Evolutionary conservation across 352 stramenopile species (phyloP).

Genomic region (Phytophthora ramorum): DNA sequence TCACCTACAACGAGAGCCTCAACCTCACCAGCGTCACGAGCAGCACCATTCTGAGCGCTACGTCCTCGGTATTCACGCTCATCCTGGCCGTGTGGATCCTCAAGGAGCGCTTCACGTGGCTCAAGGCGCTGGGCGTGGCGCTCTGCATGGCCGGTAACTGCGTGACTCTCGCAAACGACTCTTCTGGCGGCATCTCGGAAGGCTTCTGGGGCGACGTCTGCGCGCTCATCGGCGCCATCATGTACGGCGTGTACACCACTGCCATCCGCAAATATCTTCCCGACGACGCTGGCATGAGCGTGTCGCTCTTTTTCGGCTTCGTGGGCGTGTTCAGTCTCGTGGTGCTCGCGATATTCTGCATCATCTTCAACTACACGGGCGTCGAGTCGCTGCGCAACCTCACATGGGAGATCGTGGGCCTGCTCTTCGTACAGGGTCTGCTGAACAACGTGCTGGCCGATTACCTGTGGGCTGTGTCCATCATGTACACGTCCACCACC

Average conservation of each 20-base stretch:
- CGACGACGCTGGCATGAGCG: conserved; percentile 89
- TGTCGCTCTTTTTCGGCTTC: conserved; percentile 96
- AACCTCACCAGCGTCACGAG: conserved; percentile 94
- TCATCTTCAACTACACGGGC: conserved; percentile 74
- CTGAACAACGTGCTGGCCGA: conserved; percentile 96
- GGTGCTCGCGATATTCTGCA: conserved; percentile 88
- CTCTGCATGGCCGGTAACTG: conserved; percentile 92
- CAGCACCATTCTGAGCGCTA: conserved; percentile 96
- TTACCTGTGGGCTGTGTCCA: conserved; percentile 95
- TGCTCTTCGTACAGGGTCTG: conserved; percentile 91
- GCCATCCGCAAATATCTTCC: conserved; percentile 80
- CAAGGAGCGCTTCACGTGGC: conserved; percentile 83
- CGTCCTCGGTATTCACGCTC: conserved; percentile 95
- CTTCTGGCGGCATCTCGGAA: conserved; percentile 38
- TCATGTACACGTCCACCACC: conserved; percentile 96
- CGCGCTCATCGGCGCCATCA: conserved; percentile 78
- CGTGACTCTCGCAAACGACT: conserved; percentile 87
- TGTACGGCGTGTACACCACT: conserved; percentile 96
- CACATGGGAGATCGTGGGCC: conserved; percentile 79
- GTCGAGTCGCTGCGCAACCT: conserved; percentile 74
- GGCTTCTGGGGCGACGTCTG: conserved; percentile 71
- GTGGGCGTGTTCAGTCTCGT: conserved; percentile 96
- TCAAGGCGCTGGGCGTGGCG: conserved; percentile 87
- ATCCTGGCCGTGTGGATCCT: conserved; percentile 84
- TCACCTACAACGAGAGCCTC: conserved; percentile 94